These are phyloP conservation scores for Phyllosticta citriasiana DNA, from an alignment of 2,329 filamentous ascomycete species.

Conservation along the genomic window DNA sequence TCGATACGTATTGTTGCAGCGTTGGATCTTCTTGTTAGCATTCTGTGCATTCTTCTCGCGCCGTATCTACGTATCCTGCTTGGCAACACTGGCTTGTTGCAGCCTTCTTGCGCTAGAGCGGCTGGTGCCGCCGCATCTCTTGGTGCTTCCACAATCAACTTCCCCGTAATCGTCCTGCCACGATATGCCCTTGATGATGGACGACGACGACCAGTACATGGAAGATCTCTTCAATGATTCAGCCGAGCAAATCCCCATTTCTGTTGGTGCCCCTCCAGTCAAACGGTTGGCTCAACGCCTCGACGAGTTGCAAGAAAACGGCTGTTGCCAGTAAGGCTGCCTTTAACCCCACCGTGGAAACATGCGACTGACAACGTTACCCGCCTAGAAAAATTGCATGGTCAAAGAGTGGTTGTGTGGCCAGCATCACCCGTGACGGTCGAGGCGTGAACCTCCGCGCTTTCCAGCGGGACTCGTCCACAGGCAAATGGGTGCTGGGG, in stretches of 20 bases:
- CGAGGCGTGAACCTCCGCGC: conserved; percentile 61
- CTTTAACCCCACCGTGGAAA: neutral
- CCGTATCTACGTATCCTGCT: no score
- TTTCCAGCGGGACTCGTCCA: conserved; percentile 56
- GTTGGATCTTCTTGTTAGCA: neutral
- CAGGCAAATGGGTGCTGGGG: conserved; percentile 67
- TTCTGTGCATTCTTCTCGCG: neutral
- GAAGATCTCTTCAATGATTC: conserved; percentile 39
- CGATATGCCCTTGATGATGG: conserved; percentile 43
- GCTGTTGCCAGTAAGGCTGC: conserved; percentile 66
- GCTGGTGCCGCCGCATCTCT: neutral
- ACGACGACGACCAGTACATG: conserved; percentile 45
- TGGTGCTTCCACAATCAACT: neutral
- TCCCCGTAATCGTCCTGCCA: neutral
- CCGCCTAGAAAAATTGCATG: conserved; percentile 62
- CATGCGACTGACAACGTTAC: neutral
- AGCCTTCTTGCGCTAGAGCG: neutral
- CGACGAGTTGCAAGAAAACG: conserved; percentile 64
- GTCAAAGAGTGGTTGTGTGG: conserved; percentile 81
- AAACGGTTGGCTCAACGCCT: conserved; percentile 64
- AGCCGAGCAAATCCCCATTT: conserved; percentile 47
- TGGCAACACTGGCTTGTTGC: neutral
- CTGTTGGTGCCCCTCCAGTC: conserved; percentile 42
- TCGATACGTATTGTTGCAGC: neutral
- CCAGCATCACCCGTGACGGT: conserved; percentile 65